Base-by-base conservation (phyloP, 495 filamentous ascomycete genomes). In the Zalerion maritima region DNA sequence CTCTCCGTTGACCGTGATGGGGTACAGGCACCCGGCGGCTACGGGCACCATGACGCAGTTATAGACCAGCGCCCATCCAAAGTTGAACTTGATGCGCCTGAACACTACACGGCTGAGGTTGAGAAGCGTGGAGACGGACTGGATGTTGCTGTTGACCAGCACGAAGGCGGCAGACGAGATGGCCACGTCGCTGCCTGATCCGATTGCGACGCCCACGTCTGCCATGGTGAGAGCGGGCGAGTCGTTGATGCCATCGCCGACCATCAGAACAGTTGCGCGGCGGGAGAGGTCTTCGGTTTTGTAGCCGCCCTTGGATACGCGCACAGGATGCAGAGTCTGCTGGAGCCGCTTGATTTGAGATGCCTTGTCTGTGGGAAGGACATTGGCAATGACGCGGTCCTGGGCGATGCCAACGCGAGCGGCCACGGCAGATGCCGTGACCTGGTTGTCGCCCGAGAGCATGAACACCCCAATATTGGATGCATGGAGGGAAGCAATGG, bases 191-290 rank as follows among this genome's bases (percentile, higher is more conserved):
- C 75, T 78, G 16, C 84, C 85, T 1, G 75, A 79, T 4, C 78
- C 78, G 44, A 93, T 75, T 11, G 85, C 80, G 28, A 93, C 76
- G 28, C 80, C 81, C 0, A 92, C 75, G 42, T 89, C 79, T 13
- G 85, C 79, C 12, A 67, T 67, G 4, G 78, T 68, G 17, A 93
- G 67, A 9, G 85, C 83, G 2, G 85, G 81, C 3, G 79, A 71
- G 48, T 92, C 85, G 49, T 94, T 94, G 49, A 91, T 78, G 31
- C 84, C 85, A 44, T 94, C 84, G 13, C 84, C 85, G 2, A 87
- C 59, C 60, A 65, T 65, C 36, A 59, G 59, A 2, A 65, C 43
- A 17, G 51, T 50, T 3, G 58, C 50, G 6, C 55, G 60, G 6
- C 47, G 45, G 1, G 40, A 42, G 1, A 43, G 28, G 9, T 55